Evolutionary conservation across 139 green algal genomes (phyloP).

Genomic region (Pleodorina starrii): DNA sequence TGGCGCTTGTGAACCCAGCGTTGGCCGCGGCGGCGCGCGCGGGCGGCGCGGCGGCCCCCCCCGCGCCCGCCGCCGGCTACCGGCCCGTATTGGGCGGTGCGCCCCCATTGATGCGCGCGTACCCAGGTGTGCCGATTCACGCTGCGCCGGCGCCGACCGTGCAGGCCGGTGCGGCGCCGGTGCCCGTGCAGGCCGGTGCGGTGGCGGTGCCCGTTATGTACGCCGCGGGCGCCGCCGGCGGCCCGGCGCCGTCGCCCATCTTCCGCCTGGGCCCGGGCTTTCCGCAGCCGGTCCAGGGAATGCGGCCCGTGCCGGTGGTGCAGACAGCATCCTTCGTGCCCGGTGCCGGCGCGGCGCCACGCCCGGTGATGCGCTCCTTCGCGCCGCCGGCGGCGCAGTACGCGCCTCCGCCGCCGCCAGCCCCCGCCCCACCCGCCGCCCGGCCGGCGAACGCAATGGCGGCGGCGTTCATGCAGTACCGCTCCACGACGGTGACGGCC

Average conservation of each 20-base stretch:
- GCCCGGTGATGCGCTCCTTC: not conserved
- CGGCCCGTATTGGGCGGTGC: not conserved
- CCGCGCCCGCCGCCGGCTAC: not conserved
- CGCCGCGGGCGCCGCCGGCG: not conserved
- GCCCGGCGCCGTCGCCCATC: not conserved
- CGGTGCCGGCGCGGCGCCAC: not conserved
- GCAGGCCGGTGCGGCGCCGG: not conserved
- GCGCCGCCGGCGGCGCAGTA: not conserved
- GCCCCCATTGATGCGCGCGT: not conserved
- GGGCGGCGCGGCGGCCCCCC: no score
- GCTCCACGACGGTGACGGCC: not conserved
- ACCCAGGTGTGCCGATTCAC: not conserved
- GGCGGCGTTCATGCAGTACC: constrained; percentile 10
- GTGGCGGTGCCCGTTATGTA: not conserved
- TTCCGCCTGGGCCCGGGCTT: not conserved
- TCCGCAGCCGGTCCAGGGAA: not conserved
- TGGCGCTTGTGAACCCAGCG: constrained; percentile 20
- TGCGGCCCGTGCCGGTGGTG: not conserved
- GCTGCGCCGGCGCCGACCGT: not conserved
- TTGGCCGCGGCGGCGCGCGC: not conserved
- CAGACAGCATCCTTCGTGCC: not conserved
- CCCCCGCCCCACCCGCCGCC: not conserved
- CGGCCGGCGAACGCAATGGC: not conserved
- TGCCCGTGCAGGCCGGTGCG: not conserved
- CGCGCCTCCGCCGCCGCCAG: no score